A percentile compares a stretch with the other conserved stretches of the same genome.
phyloP scores from a whole-genome alignment of 495 filamentous ascomycete genomes.

The Penicillium malachiteum region DNA sequence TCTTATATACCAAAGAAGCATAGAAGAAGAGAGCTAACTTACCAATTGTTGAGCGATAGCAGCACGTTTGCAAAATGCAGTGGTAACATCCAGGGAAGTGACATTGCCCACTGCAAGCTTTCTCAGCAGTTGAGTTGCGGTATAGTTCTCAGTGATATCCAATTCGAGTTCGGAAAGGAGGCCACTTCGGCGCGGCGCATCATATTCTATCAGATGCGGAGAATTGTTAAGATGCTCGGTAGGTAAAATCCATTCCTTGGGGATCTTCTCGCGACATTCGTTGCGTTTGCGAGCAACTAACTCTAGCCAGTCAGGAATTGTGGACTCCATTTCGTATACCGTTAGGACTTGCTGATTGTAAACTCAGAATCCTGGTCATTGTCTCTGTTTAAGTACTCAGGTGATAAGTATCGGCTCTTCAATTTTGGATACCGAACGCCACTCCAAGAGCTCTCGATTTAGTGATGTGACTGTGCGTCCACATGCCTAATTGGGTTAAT shows the following conservation, averaged over 20 bases:
- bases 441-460: not conserved
- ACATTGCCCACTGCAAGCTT: constrained; percentile 8
- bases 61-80: constrained; percentile 1
- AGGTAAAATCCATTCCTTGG: constrained; percentile 26
- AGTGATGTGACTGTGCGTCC: constrained; percentile 17
- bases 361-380: not conserved
- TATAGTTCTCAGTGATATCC: constrained; percentile 19
- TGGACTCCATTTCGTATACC: not conserved
- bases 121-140: constrained; percentile 5
- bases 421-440: not conserved
- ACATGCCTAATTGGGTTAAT: constrained; percentile 23
- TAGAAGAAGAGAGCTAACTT: constrained; percentile 13
- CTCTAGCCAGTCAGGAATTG: constrained; percentile 20
- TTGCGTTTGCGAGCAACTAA: constrained; percentile 22
- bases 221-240: constrained; percentile 2
- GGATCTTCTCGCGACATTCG: constrained; percentile 27
- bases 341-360: not conserved
- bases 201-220: constrained; percentile 16
- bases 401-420: not conserved
- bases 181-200: constrained; percentile 3
- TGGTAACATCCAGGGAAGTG: constrained; percentile 3
- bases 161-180: constrained; percentile 10
- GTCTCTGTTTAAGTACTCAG: not conserved
- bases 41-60: constrained; percentile 17
- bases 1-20: constrained; percentile 6